A percentile compares a stretch with the other conserved stretches of the same genome.
These are phyloP conservation scores for Lactifluus echinatus DNA, from an alignment of 768 basidiomycete genomes.

Conservation along the genomic window DNA sequence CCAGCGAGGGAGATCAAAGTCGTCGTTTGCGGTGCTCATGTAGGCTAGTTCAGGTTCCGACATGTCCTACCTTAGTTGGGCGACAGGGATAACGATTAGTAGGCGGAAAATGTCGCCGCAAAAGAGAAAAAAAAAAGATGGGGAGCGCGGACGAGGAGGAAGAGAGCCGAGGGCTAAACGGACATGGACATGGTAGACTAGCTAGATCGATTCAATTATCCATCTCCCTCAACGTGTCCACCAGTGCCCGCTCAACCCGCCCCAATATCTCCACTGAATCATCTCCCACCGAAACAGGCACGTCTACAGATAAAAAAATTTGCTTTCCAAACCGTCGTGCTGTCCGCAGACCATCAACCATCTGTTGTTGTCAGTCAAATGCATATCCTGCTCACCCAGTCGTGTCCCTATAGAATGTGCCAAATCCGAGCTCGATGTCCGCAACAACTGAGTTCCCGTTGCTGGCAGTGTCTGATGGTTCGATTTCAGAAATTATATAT, in stretches of 20 bases:
- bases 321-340: slow-evolving; percentile 57
- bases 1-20: slow-evolving; percentile 64
- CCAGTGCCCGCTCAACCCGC: slow-evolving; percentile 53
- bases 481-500: background rate
- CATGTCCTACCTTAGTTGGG: slow-evolving; percentile 34
- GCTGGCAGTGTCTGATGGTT: slow-evolving; percentile 4
- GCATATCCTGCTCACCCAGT: slow-evolving; percentile 60
- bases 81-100: slow-evolving; percentile 10
- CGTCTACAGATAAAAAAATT: slow-evolving; percentile 67
- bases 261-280: slow-evolving; percentile 40
- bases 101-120: background rate
- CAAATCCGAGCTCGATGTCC: slow-evolving; percentile 50
- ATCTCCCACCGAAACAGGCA: slow-evolving; percentile 38
- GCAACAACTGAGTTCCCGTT: slow-evolving; percentile 53
- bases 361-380: slow-evolving; percentile 16
- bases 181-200: slow-evolving; percentile 1
- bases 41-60: slow-evolving; percentile 68
- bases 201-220: slow-evolving; percentile 5
- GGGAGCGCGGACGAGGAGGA: background rate
- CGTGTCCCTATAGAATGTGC: slow-evolving; percentile 71
- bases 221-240: slow-evolving; percentile 36
- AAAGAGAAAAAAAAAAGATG: slow-evolving; percentile 5
- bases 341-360: slow-evolving; percentile 27
- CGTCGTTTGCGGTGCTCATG: slow-evolving; percentile 73
- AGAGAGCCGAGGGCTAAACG: slow-evolving; percentile 1